Percentiles rank a stretch among this genome's conserved stretches.
phyloP scores from a whole-genome alignment of 495 filamentous ascomycete genomes.

The Neurospora pannonica region DNA sequence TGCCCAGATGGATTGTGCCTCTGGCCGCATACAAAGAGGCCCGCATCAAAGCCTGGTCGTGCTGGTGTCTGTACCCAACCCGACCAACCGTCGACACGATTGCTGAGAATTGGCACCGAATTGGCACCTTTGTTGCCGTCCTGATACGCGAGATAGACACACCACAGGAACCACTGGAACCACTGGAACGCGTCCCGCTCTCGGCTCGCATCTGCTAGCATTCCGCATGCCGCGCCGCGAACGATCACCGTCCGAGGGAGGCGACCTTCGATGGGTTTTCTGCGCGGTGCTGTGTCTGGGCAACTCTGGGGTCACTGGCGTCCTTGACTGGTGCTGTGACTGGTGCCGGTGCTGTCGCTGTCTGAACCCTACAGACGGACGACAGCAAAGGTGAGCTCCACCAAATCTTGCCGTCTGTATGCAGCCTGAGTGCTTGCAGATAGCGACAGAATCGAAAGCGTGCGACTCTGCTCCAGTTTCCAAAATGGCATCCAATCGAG shows the following conservation, averaged over 20 bases:
- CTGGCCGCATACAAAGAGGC: conserved; percentile 31
- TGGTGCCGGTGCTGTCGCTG: not conserved
- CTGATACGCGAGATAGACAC: conserved; percentile 17
- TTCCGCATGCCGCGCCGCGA: not conserved
- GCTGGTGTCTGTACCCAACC: conserved; percentile 18
- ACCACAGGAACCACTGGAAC: not conserved
- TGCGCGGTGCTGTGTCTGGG: not conserved
- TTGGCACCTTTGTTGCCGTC: conserved; percentile 18
- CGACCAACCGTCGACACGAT: conserved; percentile 4
- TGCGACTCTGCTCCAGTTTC: not conserved
- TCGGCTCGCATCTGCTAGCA: conserved; percentile 1
- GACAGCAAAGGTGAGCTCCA: not conserved
- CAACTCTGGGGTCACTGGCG: not conserved
- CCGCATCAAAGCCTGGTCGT: conserved; percentile 15
- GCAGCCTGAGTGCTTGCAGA: not conserved
- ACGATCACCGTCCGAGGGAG: not conserved
- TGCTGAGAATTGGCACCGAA: conserved; percentile 10
- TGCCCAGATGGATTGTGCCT: conserved; percentile 18
- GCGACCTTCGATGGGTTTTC: not conserved
- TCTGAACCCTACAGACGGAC: not conserved
- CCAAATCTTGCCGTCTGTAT: not conserved
- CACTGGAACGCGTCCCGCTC: conserved; percentile 16
- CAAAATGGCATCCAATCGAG: conserved; percentile 10
- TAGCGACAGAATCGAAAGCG: not conserved
- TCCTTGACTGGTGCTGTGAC: not conserved